A percentile compares a stretch with the other conserved stretches of the same genome.
Conservation (phyloP, 2,329 filamentous ascomycete species). For the Calonectria multiphialidica region DNA sequence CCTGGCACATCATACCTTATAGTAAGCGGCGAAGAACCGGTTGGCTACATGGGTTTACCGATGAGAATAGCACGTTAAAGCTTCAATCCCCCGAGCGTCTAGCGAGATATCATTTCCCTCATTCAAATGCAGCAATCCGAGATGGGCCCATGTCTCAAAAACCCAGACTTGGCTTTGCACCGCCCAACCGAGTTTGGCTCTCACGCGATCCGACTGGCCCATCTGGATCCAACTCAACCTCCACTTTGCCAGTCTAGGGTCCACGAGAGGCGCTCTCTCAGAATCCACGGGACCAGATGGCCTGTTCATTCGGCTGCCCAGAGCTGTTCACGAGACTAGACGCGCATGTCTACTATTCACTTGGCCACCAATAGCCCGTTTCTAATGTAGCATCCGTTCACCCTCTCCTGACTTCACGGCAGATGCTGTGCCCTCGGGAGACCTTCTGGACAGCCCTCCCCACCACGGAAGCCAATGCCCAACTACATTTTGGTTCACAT, state of each 20-base stretch:
- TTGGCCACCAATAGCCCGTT: neutral
- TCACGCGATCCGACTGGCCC: slow-evolving; percentile 36
- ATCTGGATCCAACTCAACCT: slow-evolving; percentile 26
- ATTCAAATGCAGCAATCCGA: slow-evolving; percentile 19
- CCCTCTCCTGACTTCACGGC: slow-evolving; percentile 14
- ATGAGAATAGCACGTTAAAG: neutral
- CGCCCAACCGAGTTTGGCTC: slow-evolving; percentile 22
- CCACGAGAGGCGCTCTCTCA: neutral
- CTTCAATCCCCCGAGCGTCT: neutral
- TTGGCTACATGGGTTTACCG: neutral
- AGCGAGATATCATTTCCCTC: neutral
- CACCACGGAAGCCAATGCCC: slow-evolving; percentile 1
- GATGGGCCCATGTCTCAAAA: slow-evolving; percentile 34
- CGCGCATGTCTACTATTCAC: neutral
- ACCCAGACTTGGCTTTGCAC: slow-evolving; percentile 24
- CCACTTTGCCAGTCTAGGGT: slow-evolving; percentile 20
- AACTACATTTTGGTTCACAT: slow-evolving; percentile 2
- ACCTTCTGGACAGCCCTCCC: neutral
- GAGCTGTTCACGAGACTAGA: slow-evolving; percentile 10
- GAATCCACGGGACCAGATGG: slow-evolving; percentile 19
- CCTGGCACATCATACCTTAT: neutral
- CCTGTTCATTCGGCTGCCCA: neutral
- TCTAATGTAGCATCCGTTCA: neutral
- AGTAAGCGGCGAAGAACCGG: neutral
- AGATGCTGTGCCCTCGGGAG: slow-evolving; percentile 8